phyloP scores from a whole-genome alignment of 2,329 filamentous ascomycete species.

The Paecilomyces variotii region DNA sequence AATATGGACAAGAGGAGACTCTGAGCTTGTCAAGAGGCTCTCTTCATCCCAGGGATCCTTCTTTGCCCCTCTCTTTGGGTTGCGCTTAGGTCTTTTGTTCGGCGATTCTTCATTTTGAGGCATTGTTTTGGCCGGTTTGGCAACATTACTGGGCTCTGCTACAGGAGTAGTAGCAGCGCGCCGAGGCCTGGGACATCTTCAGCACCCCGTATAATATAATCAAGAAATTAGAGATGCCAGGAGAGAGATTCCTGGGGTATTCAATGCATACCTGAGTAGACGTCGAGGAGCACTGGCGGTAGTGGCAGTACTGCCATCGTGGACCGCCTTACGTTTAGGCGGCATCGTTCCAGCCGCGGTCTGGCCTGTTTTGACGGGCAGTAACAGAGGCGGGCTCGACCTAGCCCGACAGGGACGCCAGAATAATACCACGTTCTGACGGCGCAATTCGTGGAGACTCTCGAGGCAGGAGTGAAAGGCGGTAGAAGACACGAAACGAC shows the following conservation, averaged over 20 bases:
- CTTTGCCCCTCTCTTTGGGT: constrained; percentile 21
- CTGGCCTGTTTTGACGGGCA: neutral
- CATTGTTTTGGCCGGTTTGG: constrained; percentile 18
- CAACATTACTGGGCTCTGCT: constrained; percentile 17
- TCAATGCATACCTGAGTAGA: neutral
- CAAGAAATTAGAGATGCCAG: constrained; percentile 1
- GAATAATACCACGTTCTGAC: neutral
- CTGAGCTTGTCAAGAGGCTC: constrained; percentile 29
- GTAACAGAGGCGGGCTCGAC: neutral
- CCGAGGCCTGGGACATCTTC: constrained; percentile 16
- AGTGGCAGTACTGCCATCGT: constrained; percentile 19
- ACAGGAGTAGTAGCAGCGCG: constrained; percentile 16
- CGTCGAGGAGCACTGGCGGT: neutral
- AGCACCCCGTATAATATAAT: constrained; percentile 2
- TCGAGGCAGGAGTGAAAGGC: neutral
- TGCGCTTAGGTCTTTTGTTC: constrained; percentile 21
- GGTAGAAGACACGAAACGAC: neutral
- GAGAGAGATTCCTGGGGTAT: constrained; percentile 3
- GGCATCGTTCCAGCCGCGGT: constrained; percentile 18
- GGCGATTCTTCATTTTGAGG: constrained; percentile 10
- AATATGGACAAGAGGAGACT: constrained; percentile 27
- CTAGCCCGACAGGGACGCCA: neutral
- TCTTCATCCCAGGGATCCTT: constrained; percentile 33
- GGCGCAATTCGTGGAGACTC: neutral
- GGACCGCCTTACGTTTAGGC: constrained; percentile 28